Evolutionary conservation across 2,329 filamentous ascomycete species (phyloP), one percentile per base, ranked within the genome.

Genomic region (Bipolaris bicolor): DNA sequence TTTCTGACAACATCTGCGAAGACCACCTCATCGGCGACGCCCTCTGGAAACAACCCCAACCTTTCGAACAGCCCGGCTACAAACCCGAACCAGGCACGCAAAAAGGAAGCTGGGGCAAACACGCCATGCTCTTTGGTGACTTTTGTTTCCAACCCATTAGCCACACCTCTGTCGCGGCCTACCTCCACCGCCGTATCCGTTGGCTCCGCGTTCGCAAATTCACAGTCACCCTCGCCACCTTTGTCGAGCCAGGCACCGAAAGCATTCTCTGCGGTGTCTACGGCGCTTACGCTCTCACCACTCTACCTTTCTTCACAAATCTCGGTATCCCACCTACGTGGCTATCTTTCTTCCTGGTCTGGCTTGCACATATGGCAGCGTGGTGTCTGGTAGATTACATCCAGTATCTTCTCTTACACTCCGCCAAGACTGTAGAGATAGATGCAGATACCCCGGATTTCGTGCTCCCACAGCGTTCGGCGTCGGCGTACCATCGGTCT

Each of bases 151-250:
- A 99, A 73, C 96, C 96, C 36, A 90, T 96, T 78, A 87, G 88
- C 3, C 86, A 86, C 64, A 96, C 96, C 85, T 88, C 89, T 2
- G 82, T 97, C 1, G 72, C 75, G 3, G 88, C 90, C 26, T 98
- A 97, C 72, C 83, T 91, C 44, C 90, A 88, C 5, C 88, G 95
- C 11, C 85, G 95, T 22, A 88, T 93, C 3, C 86, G 95, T 49
- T 99, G 95, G 95, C 81, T 98, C 22, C 86, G 95, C 5, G 96
- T 97, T 1, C 84, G 95, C 44, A 99, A 99, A 76, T 98, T 92
- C 80, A 97, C 94, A 0, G 95, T 99, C 13, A 84, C 91, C 1
- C 81, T 90, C 0, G 96, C 95, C 0, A 98, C 96, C 0, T 80
- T 97, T 1, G 91, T 97, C 2, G 95, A 99, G 73, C 95, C 94